phyloP scores from a whole-genome alignment of 257 asterid genomes.

The Solanum appendiculatum region DNA sequence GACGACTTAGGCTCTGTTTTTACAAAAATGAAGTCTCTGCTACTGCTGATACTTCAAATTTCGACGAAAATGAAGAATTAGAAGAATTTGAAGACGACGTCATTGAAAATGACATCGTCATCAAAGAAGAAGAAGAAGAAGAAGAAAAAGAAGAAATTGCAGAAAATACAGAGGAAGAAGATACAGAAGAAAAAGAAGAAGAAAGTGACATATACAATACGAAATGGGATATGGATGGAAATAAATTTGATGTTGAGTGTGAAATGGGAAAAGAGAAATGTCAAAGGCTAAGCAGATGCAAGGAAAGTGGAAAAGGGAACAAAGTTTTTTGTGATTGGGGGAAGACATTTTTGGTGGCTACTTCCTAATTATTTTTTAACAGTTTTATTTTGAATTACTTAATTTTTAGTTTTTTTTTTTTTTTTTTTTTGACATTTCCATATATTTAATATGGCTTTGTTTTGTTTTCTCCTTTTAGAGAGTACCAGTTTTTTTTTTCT shows the following conservation, averaged over 20 bases:
- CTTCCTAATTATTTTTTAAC: conserved; percentile 17
- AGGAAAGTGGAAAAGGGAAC: conserved; percentile 35
- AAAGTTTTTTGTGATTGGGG: conserved; percentile 48
- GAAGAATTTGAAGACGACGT: conserved; percentile 2
- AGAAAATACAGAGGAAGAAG: conserved; percentile 14
- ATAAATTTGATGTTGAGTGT: conserved; percentile 18
- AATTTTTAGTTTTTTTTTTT: background rate
- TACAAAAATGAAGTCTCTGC: background rate
- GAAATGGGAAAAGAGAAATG: conserved; percentile 45
- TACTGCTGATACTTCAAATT: background rate
- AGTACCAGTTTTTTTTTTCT: background rate
- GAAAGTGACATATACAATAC: background rate
- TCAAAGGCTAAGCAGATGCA: conserved; percentile 45
- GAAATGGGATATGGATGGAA: conserved; percentile 14
- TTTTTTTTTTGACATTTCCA: background rate
- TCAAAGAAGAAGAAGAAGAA: background rate
- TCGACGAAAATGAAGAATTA: conserved; percentile 4
- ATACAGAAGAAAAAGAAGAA: conserved; percentile 18
- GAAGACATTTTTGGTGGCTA: conserved; percentile 37
- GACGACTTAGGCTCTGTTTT: conserved; percentile 54
- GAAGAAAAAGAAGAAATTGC: conserved; percentile 1
- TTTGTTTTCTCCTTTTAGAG: background rate
- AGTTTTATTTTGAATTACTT: background rate
- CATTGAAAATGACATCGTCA: background rate
- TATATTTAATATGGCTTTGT: background rate